Conservation (phyloP, 352 stramenopile genomes). For the Phytophthora brassicae region DNA sequence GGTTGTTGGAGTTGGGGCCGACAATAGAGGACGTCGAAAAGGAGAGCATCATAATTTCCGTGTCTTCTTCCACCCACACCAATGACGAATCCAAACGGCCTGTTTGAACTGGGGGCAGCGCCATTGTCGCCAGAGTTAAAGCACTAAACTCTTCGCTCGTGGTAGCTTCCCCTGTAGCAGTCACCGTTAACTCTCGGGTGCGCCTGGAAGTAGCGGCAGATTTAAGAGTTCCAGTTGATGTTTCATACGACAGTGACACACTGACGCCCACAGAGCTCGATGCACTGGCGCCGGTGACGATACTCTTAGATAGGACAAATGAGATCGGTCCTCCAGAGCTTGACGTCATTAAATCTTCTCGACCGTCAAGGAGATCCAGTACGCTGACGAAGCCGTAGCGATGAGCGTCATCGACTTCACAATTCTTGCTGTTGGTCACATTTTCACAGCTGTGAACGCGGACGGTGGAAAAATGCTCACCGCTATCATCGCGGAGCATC, state of each 20-base stretch:
- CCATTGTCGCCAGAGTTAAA: conserved; percentile 65
- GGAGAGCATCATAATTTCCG: conserved; percentile 64
- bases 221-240: conserved; percentile 35
- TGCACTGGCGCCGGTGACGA: conserved; percentile 51
- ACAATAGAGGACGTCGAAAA: conserved; percentile 80
- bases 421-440: conserved; percentile 53
- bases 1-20: conserved; percentile 54
- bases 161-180: conserved; percentile 29
- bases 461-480: conserved; percentile 16
- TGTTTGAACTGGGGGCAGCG: conserved; percentile 38
- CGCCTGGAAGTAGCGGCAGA: conserved; percentile 36
- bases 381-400: conserved; percentile 67
- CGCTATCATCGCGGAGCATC: conserved; percentile 37
- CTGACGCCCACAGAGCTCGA: conserved; percentile 43
- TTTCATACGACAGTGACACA: conserved; percentile 62
- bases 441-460: conserved; percentile 51
- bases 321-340: conserved; percentile 49
- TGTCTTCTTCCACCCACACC: conserved; percentile 74
- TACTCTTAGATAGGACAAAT: conserved; percentile 61
- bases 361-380: conserved; percentile 59
- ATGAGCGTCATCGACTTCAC: conserved; percentile 34
- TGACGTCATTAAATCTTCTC: conserved; percentile 49
- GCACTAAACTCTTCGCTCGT: conserved; percentile 38
- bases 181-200: conserved; percentile 49
- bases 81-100: conserved; percentile 69